Evolutionary conservation across 148 eudicot genomes (phyloP), one percentile per base, ranked within the genome.

Genomic region (Heliamphora exappendiculata): DNA sequence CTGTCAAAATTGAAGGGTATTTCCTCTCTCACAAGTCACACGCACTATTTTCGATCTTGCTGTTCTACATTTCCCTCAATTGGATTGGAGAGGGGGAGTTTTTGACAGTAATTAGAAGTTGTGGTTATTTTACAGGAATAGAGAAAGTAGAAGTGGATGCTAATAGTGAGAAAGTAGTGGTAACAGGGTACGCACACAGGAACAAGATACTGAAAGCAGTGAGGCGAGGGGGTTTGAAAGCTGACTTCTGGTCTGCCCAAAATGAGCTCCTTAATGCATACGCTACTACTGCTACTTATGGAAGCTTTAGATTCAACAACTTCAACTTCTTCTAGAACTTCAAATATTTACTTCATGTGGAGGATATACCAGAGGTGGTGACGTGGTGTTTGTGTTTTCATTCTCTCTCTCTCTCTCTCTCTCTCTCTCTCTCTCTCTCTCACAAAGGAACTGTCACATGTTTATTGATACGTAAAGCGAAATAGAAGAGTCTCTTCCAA

Each of bases 81-180:
- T 39, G 39, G 3, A n/a, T 39, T 17, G 29, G 9, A 28, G 2
- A 29, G 11, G 51, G 51, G 0, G 31, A 2, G 19, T 24, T 10
- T 22, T 9, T 49, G 65, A 57, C 19, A 22, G 17, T 0, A 51
- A 51, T 5, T 16, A 16, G 4, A 51, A 51, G 4, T 19, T 51
- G 29, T 34, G 13, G 17, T 24, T 68, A 44, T n/a, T 24, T 14
- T 65, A 26, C 77, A 81, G 84, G 84, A 16, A 77, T 81, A 42
- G 80, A 81, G 69, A 81, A 77, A 73, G 84, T 81, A 12, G 84
- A 81, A 77, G 84, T 81, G 54, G 84, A 81, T 57, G 84, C 62
- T 0, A 81, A 73, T 39, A 81, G 78, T 73, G 74, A 81, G 70
- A 81, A 81, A 65, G 84, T 81, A 6, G 73, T 36, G 67, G 84